Evolutionary conservation across 352 stramenopile species (phyloP), one percentile per base, ranked within the genome.

Genomic region (Phytophthora nicotianae): DNA sequence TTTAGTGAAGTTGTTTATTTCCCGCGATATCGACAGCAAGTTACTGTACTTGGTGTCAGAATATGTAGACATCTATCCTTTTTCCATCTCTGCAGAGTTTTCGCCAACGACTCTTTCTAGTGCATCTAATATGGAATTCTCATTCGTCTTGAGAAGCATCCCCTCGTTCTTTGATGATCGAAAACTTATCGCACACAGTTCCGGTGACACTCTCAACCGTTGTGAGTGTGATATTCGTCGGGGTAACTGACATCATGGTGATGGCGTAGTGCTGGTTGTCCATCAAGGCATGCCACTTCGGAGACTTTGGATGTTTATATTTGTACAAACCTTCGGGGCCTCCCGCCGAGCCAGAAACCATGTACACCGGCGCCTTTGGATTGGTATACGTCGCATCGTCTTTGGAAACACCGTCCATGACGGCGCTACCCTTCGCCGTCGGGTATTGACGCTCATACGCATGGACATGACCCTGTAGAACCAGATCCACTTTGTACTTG

Each of bases 401-500:
- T 13, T 59, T 58, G 3, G 68, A 83, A 1, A 85, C 73, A 7
- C 78, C 75, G 33, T 77, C 61, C 51, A 70, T 68, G 5, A 82
- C 33, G 0, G 67, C 50, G 11, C 21, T 64, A 23, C 54, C 58
- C 2, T 77, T 70, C 5, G 62, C 68, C 27, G 67, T 75, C 11
- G 75, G 78, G 16, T 69, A 72, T 19, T 83, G 65, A 24, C 77
- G 77, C 29, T 77, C 75, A 29, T 88, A 88, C 24, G 68, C 67
- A 57, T 88, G 78, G 6, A 82, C 72, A 41, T 85, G 78, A 17
- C 65, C 78, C 9, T 78, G 53, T 7, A 82, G 33, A 14, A 88
- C 78, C 7, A 83, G 33, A 51, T 88, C 79, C 10, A 88, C 79
- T 10, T 72, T 72, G 70, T 83, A 86, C 62, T 82, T 79, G 62